Evolutionary conservation across 2,329 filamentous ascomycete species (phyloP).

Genomic region (Aureobasidium subglaciale): DNA sequence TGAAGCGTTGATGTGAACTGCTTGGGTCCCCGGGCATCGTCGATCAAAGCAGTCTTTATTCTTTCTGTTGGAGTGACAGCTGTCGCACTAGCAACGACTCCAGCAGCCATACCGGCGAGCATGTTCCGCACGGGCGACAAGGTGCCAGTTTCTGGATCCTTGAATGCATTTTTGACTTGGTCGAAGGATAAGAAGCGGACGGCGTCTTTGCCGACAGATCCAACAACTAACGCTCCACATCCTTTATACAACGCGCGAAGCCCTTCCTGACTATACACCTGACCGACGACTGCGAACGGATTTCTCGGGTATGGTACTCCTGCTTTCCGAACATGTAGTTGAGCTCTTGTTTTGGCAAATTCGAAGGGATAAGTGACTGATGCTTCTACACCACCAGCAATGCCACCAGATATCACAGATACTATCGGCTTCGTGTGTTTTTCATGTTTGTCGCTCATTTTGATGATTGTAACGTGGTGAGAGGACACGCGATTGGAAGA

Average conservation of each 20-base stretch:
- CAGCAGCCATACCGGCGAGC: slow-evolving; percentile 57
- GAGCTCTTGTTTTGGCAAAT: slow-evolving; percentile 59
- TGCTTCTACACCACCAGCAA: slow-evolving; percentile 30
- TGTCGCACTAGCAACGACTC: slow-evolving; percentile 54
- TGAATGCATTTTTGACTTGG: slow-evolving; percentile 53
- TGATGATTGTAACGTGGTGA: background rate
- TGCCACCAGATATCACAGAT: slow-evolving; percentile 29
- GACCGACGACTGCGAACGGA: slow-evolving; percentile 50
- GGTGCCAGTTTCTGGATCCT: slow-evolving; percentile 48
- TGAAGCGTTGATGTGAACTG: slow-evolving; percentile 47
- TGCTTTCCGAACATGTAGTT: slow-evolving; percentile 37
- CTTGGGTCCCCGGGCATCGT: slow-evolving; percentile 45
- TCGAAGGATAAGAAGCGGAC: slow-evolving; percentile 62
- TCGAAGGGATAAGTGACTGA: slow-evolving; percentile 52
- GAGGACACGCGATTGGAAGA: slow-evolving; percentile 2
- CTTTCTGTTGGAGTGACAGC: slow-evolving; percentile 62
- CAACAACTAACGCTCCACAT: slow-evolving; percentile 53
- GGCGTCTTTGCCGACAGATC: slow-evolving; percentile 57
- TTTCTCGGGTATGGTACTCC: slow-evolving; percentile 44
- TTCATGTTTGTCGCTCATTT: slow-evolving; percentile 5
- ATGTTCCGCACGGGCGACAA: slow-evolving; percentile 51
- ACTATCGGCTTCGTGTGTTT: slow-evolving; percentile 27
- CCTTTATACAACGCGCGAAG: slow-evolving; percentile 55
- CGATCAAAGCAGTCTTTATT: slow-evolving; percentile 61
- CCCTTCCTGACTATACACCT: slow-evolving; percentile 52